A percentile compares a stretch with the other conserved stretches of the same genome.
These are phyloP conservation scores for Thraustotheca clavata DNA, from an alignment of 352 stramenopile species.

Conservation along the genomic window DNA sequence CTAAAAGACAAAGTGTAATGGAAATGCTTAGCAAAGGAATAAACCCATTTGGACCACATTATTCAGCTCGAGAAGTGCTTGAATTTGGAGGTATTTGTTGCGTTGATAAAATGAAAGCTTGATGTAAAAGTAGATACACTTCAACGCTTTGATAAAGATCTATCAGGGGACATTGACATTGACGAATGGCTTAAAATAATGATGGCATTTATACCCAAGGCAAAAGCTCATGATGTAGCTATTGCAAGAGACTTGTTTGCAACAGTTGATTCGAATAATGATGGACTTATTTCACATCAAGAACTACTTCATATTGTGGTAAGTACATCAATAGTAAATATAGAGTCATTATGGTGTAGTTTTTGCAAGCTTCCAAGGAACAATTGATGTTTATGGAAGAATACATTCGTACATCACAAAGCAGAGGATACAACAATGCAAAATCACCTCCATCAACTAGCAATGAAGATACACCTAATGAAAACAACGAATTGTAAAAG, in stretches of 20 bases:
- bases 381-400: slow-evolving; percentile 16
- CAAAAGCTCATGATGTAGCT: slow-evolving; percentile 1
- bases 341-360: neutral
- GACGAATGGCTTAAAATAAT: slow-evolving; percentile 43
- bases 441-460: neutral
- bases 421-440: neutral
- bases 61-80: slow-evolving; percentile 47
- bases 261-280: slow-evolving; percentile 13
- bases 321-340: neutral
- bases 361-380: slow-evolving; percentile 11
- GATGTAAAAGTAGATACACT: slow-evolving; percentile 20
- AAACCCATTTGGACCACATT: slow-evolving; percentile 46
- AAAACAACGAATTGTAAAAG: no score
- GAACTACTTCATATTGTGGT: slow-evolving; percentile 20
- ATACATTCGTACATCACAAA: slow-evolving; percentile 11
- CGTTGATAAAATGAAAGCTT: neutral
- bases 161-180: slow-evolving; percentile 44
- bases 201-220: slow-evolving; percentile 17
- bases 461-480: no score
- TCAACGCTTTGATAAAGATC: slow-evolving; percentile 44
- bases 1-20: neutral
- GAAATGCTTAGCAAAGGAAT: slow-evolving; percentile 3
- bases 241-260: slow-evolving; percentile 12
- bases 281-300: slow-evolving; percentile 16
- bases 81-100: slow-evolving; percentile 32